Base-by-base conservation (phyloP, 2,329 filamentous ascomycete species). In the Pseudocercospora ulei region DNA sequence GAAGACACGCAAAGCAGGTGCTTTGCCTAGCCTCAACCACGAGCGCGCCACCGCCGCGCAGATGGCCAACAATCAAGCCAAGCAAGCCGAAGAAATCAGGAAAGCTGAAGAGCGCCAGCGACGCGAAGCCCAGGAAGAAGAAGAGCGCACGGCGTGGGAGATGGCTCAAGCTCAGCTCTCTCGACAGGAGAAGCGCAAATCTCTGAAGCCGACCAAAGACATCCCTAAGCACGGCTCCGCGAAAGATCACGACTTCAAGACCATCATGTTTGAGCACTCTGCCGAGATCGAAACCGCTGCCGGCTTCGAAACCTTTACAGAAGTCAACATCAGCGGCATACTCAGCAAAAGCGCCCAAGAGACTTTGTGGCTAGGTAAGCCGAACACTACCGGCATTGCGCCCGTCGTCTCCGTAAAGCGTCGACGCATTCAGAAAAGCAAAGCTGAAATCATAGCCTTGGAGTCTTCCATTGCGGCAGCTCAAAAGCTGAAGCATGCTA, bases 11-110 rank as follows among this genome's bases (percentile, higher is more conserved):
- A 79, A 81, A 31, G 75, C 79, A 39, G 74, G 78, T 39, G 74
- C 85, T 45, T 66, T 94, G 9, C 86, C 85, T 1, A 94, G 85
- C 19, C 68, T 96, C 4, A 85, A 93, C 55, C 85, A 92, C 53
- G 87, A 96, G 61, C 76, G 87, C 24, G 85, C 82, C 17, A 77
- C 77, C 8, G 84, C 93, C 46, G 83, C 92, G 62, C 80, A 80
- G 13, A 75, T 74, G 14, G 68, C 82, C 17, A 75, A 75, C 29
- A 70, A 71, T 53, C 63, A 75, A 35, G 80, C 69, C 0, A 63
- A 63, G 41, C 52, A 65, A 36, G 57, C 63, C 13, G 58, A 65
- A 39, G 56, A 65, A 38, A 59, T 64, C 19, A 60, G 68, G 44
- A 56, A 64, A 37, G 59, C 63, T 13, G 55, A 64, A 5, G 56